phyloP scores from a whole-genome alignment of 208 protist genomes.

The Crithidia brevicula region DNA sequence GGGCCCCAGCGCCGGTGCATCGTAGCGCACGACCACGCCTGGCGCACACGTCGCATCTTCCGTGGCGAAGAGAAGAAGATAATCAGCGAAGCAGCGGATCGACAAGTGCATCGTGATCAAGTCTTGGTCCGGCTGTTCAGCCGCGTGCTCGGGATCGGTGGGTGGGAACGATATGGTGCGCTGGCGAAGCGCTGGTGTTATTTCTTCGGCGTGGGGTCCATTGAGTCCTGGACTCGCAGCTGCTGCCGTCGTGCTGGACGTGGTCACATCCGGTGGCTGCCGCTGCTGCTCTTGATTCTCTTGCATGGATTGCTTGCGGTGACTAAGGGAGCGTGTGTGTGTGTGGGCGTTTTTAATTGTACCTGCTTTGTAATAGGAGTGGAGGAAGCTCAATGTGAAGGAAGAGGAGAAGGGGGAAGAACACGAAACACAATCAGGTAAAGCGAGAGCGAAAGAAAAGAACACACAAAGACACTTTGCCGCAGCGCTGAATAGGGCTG shows the following conservation, averaged over 20 bases:
- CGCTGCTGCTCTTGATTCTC: too few relatives aligned
- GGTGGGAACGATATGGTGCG: constrained; percentile 20
- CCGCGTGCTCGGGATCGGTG: background rate
- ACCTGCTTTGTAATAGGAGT: too few relatives aligned
- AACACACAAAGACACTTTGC: too few relatives aligned
- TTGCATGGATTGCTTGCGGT: too few relatives aligned
- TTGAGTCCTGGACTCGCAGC: constrained; percentile 9
- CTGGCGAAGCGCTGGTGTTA: constrained; percentile 31
- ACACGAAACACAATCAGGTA: too few relatives aligned
- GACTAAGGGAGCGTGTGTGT: too few relatives aligned
- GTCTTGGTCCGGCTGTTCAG: background rate
- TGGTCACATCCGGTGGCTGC: background rate
- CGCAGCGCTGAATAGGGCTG: too few relatives aligned
- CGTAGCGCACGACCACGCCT: constrained; percentile 70
- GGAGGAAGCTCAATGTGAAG: too few relatives aligned
- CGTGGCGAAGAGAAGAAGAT: constrained; percentile 69
- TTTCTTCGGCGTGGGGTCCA: constrained; percentile 4
- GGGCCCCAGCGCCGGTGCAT: constrained; percentile 22
- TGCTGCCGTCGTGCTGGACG: constrained; percentile 12
- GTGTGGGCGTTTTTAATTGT: too few relatives aligned
- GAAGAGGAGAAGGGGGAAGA: too few relatives aligned
- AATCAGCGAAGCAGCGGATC: constrained; percentile 70
- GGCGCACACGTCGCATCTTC: constrained; percentile 71
- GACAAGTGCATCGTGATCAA: constrained; percentile 51
- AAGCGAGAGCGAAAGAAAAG: too few relatives aligned